Evolutionary conservation across 1,284 basidiomycete genomes (phyloP).

Genomic region (Athelia sp.): DNA sequence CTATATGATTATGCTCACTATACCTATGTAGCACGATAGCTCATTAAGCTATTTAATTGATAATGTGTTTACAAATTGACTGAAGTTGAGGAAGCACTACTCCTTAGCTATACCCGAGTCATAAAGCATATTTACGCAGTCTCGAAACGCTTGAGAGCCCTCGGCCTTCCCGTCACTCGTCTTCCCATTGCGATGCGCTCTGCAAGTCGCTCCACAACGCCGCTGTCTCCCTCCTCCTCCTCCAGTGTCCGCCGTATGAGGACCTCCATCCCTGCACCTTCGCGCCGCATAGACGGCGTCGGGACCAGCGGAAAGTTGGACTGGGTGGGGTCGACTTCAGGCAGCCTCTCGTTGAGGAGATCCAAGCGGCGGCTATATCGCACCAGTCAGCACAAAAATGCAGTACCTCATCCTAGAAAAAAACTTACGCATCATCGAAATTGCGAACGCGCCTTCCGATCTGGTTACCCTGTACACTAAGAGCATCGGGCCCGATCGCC

Average conservation of each 20-base stretch:
- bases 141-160: constrained; percentile 59
- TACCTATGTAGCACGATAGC: too few relatives aligned
- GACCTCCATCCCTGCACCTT: constrained; percentile 57
- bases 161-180: constrained; percentile 37
- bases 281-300: constrained; percentile 56
- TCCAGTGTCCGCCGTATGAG: constrained; percentile 75
- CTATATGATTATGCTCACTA: too few relatives aligned
- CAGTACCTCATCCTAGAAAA: not conserved
- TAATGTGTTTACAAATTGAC: too few relatives aligned
- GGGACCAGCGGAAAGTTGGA: constrained; percentile 41
- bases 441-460: constrained; percentile 81
- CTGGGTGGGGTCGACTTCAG: constrained; percentile 44
- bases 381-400: not conserved
- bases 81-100: too few relatives aligned
- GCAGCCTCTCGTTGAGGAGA: constrained; percentile 90
- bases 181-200: constrained; percentile 56
- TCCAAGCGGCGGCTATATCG: constrained; percentile 86
- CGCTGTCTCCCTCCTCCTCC: constrained; percentile 48
- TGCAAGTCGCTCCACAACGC: constrained; percentile 50
- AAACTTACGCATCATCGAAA: constrained; percentile 89
- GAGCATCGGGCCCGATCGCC: constrained; percentile 28
- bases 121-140: constrained; percentile 51
- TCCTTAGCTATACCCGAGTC: too few relatives aligned
- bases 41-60: too few relatives aligned
- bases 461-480: constrained; percentile 51